These are phyloP conservation scores for Tuber aestivum DNA, from an alignment of 495 filamentous ascomycete genomes.

Conservation along the genomic window DNA sequence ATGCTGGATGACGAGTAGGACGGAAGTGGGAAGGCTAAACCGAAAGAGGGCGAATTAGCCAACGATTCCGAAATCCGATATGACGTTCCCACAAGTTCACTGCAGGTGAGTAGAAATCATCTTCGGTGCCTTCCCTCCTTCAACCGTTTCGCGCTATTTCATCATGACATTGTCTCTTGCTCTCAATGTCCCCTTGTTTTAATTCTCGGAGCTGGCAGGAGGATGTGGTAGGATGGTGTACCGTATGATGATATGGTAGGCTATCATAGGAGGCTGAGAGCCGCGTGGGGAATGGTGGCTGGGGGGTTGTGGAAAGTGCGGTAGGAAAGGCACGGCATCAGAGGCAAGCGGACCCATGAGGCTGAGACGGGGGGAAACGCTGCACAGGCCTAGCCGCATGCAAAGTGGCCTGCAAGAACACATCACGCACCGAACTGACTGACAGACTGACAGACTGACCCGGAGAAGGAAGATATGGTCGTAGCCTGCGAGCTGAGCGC, in stretches of 20 bases:
- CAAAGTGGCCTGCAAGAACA: constrained; percentile 2
- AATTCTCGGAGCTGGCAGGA: not conserved
- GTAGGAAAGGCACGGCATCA: not conserved
- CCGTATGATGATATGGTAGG: not conserved
- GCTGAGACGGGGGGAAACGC: constrained; percentile 25
- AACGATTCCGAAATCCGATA: not conserved
- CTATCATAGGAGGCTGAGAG: constrained; percentile 32
- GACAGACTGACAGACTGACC: not conserved
- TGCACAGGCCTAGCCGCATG: constrained; percentile 20
- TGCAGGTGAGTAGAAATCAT: not conserved
- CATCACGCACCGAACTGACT: not conserved
- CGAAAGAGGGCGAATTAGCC: not conserved
- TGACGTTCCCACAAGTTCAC: not conserved
- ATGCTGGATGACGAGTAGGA: not conserved
- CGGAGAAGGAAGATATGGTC: not conserved
- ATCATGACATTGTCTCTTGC: not conserved
- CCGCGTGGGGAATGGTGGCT: constrained; percentile 21
- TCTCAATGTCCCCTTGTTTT: not conserved
- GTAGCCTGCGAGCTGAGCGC: not conserved
- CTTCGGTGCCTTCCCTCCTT: not conserved
- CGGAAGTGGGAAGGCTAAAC: not conserved
- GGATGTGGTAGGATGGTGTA: not conserved
- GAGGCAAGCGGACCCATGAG: constrained; percentile 14
- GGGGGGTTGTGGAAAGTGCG: not conserved
- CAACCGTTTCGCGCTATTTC: not conserved